Conservation (phyloP, 352 stramenopile genomes). For the Discostella stelligera region DNA sequence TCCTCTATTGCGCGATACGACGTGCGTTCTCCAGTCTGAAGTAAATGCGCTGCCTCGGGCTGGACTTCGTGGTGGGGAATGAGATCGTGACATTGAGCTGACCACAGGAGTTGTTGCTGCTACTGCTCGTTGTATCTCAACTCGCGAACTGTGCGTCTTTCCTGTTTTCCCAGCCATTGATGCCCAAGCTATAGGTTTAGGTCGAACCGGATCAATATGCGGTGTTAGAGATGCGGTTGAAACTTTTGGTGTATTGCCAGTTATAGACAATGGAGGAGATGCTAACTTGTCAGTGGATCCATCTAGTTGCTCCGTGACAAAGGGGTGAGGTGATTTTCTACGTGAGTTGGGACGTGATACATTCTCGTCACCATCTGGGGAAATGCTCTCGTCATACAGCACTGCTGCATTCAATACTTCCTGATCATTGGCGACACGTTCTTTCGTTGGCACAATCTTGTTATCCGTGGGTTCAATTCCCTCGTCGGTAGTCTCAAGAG, state of each 20-base stretch:
- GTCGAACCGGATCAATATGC: constrained; percentile 3
- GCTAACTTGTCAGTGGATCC: background rate
- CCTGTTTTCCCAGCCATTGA: constrained; percentile 35
- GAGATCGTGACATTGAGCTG: background rate
- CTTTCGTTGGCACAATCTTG: background rate
- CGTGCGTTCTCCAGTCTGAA: constrained; percentile 36
- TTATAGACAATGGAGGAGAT: background rate
- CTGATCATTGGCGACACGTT: background rate
- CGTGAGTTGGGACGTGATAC: background rate
- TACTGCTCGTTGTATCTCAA: background rate
- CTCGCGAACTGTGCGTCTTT: background rate
- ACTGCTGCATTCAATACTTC: background rate
- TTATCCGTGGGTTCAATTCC: constrained; percentile 20
- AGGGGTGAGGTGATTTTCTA: background rate
- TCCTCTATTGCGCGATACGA: constrained; percentile 15
- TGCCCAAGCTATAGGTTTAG: constrained; percentile 41
- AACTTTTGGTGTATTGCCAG: background rate
- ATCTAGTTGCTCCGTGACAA: background rate
- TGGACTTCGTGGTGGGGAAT: constrained; percentile 5
- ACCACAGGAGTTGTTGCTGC: constrained; percentile 11
- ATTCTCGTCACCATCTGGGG: background rate
- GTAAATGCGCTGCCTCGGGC: constrained; percentile 6
- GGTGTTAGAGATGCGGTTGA: constrained; percentile 19
- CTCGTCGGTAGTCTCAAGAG: constrained; percentile 50
- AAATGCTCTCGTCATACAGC: background rate